These are phyloP conservation scores for Backusella psychrophila DNA, from an alignment of 192 early-diverging fungal species.

Conservation along the genomic window DNA sequence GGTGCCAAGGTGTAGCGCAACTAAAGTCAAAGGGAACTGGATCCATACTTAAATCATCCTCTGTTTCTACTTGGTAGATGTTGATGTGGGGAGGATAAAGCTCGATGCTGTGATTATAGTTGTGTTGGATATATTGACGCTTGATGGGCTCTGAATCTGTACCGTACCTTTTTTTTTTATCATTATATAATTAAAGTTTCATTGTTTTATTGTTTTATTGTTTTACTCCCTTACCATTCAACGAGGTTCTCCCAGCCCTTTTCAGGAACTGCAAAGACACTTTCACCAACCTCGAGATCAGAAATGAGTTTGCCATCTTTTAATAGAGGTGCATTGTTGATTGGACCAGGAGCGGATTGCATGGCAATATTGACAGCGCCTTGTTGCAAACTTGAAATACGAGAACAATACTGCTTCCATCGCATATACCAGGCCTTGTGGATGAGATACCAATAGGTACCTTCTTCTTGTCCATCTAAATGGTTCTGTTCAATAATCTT, in stretches of 20 bases:
- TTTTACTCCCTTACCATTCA: constrained; percentile 35
- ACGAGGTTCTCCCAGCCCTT: constrained; percentile 48
- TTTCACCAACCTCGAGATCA: constrained; percentile 30
- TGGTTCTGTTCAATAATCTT: constrained; percentile 24
- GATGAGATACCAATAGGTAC: constrained; percentile 50
- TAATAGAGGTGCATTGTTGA: constrained; percentile 46
- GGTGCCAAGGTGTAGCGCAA: background rate
- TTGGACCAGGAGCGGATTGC: constrained; percentile 34
- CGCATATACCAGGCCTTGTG: constrained; percentile 40
- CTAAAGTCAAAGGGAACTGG: constrained; percentile 5
- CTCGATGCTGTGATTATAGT: constrained; percentile 22
- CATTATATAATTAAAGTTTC: constrained; percentile 7
- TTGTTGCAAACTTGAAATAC: constrained; percentile 14
- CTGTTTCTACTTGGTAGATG: constrained; percentile 31
- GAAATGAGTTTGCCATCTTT: constrained; percentile 35
- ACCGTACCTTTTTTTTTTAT: constrained; percentile 38
- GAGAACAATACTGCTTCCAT: constrained; percentile 47
- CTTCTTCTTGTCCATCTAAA: constrained; percentile 19
- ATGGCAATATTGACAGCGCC: constrained; percentile 4
- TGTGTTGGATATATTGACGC: constrained; percentile 33
- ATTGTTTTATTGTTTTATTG: background rate
- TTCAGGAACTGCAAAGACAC: constrained; percentile 41
- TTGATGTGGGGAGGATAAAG: constrained; percentile 40
- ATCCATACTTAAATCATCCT: background rate
- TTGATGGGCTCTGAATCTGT: constrained; percentile 34